Base-by-base conservation (phyloP, 805 yeast genomes). In the Candida berthetii region DNA sequence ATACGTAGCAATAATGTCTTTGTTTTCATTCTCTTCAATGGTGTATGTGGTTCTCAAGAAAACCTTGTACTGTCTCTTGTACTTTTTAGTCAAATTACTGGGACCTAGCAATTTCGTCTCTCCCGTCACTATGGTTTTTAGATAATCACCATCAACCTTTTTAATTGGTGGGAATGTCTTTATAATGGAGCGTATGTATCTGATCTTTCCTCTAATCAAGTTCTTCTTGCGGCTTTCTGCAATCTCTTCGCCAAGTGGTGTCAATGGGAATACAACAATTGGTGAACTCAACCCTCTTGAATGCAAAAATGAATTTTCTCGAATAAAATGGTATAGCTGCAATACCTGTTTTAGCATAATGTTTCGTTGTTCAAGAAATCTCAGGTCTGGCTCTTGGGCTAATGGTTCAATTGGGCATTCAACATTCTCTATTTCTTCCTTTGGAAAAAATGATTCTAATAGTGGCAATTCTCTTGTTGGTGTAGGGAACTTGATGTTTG, bases 41-140 rank as follows among this genome's bases (percentile, higher is more conserved):
- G 47, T 44, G 28, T 46, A 54, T 0, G 52, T 47, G 16, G 39
- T 45, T 31, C 51, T 48, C 37, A 56, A 19, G 37, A 55, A 52
- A 29, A 52, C 50, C 37, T 50, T 52, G 18, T 52, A 52, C 38
- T 50, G 54, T 37, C 55, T 44, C 19, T 49, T 41, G 4, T 15
- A 2, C 28, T 32, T 4, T 15, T n/a, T n/a, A n/a, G n/a, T n/a
- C n/a, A n/a, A n/a, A n/a, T n/a, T n/a, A n/a, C n/a, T n/a, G n/a
- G n/a, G n/a, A n/a, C n/a, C n/a, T n/a, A n/a, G n/a, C n/a, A n/a
- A n/a, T n/a, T n/a, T n/a, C n/a, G n/a, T n/a, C n/a, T n/a, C n/a
- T n/a, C n/a, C n/a, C n/a, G n/a, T n/a, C n/a, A n/a, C n/a, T n/a
- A n/a, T n/a, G n/a, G n/a, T n/a, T 5, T 50, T 47, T 22, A 56